Evolutionary conservation across 2,329 filamentous ascomycete species (phyloP), one percentile per base, ranked within the genome.

Genomic region (Chalara sp.): DNA sequence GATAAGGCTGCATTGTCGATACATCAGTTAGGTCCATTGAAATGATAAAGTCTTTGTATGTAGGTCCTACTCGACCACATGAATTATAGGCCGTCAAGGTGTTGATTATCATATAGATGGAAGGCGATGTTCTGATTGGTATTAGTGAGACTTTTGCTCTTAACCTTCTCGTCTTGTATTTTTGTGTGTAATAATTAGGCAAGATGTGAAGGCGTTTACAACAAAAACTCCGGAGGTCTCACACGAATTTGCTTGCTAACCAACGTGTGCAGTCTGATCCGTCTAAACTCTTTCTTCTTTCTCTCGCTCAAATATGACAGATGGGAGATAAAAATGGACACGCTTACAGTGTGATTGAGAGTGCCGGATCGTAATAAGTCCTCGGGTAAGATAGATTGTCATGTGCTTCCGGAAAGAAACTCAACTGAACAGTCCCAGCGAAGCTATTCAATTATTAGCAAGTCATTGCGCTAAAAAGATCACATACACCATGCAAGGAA

Each of bases 61-160:
- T 59, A 5, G 68, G 68, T 0, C 67, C 67, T 1, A 55, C 55
- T 12, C 56, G 53, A 43, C 63, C 63, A 7, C 59, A 51, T 5
- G 61, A 55, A 55, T 70, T 70, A 56, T 55, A 61, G 32, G 65
- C 68, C 13, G 51, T 57, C 5, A 67, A 62, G n/a, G 66, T 67
- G 13, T 65, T 63, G 50, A 71, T 63, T 21, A 67, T 48, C 55
- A 70, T 61, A 56, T 71, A 71, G 33, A 70, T 65, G 6, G 68
- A 70, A 4, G 68, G 68, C 1, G 65, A 69, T n/a, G 66, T 68
- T 53, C 68, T 70, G 46, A 49, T n/a, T 10, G 2, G 21, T 21
- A 21, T 21, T 21, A 21, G 21, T 21, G 3, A 21, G 21, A 2
- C 21, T 21, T 21, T 21, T 21, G 21, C 21, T 21, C 21, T 21